Evolutionary conservation across 2,329 filamentous ascomycete genomes (phyloP).

Genomic region (Bipolaris sorokiniana): DNA sequence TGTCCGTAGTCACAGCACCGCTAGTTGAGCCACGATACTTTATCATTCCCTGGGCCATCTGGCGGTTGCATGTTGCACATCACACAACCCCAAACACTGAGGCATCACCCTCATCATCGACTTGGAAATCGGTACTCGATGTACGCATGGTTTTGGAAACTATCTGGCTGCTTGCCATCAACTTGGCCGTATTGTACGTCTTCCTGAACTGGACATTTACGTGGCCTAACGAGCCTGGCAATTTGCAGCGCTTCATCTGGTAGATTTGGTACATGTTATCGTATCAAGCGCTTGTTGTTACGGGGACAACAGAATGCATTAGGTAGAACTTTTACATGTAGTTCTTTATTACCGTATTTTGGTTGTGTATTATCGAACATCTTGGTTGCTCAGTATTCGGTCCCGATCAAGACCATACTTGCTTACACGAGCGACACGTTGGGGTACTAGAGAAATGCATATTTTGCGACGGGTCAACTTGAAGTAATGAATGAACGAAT

Average conservation of each 20-base stretch:
- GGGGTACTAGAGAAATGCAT: background rate
- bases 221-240: slow-evolving; percentile 68
- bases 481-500: background rate
- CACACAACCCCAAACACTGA: slow-evolving; percentile 33
- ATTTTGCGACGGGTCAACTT: background rate
- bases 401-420: background rate
- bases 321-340: background rate
- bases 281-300: background rate
- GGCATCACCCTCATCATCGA: background rate
- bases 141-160: slow-evolving; percentile 66
- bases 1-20: slow-evolving; percentile 85
- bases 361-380: background rate
- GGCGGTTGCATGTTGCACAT: slow-evolving; percentile 77
- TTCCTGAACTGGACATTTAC: slow-evolving; percentile 72
- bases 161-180: slow-evolving; percentile 70
- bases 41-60: slow-evolving; percentile 93
- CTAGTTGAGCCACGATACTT: slow-evolving; percentile 96
- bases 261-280: slow-evolving; percentile 13
- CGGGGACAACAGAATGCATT: background rate
- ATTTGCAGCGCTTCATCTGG: slow-evolving; percentile 78
- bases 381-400: background rate
- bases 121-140: slow-evolving; percentile 39
- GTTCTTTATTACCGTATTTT: background rate
- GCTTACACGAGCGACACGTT: background rate
- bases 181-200: slow-evolving; percentile 70